Evolutionary conservation across 73 alveolate species (phyloP).

Genomic region (Paramecium octaurelia): DNA sequence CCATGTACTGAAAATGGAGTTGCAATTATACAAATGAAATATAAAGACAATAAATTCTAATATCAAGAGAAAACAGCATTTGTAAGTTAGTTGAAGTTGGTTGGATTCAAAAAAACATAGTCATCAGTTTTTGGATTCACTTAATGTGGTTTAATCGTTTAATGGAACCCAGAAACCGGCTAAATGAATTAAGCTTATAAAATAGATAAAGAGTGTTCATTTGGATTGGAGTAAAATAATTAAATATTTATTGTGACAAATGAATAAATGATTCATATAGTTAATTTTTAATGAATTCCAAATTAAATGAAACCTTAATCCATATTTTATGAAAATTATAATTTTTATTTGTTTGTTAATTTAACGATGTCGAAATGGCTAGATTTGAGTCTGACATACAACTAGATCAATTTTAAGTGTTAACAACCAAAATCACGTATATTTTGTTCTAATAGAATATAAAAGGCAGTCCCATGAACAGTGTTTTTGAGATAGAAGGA

Average conservation of each 20-base stretch:
- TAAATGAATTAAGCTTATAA: not conserved
- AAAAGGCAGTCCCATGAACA: not conserved
- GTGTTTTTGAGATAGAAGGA: not conserved
- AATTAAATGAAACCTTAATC: not conserved
- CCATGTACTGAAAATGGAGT: not conserved
- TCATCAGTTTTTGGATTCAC: not conserved
- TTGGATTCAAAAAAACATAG: not conserved
- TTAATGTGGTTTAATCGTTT: not conserved
- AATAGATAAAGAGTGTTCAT: not conserved
- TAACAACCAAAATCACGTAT: not conserved
- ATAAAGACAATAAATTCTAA: not conserved
- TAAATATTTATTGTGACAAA: not conserved
- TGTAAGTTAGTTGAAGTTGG: not conserved
- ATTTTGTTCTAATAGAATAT: not conserved
- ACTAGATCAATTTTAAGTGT: not conserved
- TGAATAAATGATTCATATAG: not conserved
- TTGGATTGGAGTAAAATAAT: not conserved
- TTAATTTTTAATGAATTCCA: not conserved
- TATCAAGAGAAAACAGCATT: not conserved
- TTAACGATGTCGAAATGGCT: constrained; percentile 37
- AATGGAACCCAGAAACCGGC: not conserved
- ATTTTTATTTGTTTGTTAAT: constrained; percentile 26
- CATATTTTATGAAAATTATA: not conserved
- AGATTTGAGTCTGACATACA: not conserved
- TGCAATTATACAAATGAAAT: not conserved